A percentile compares a stretch with the other conserved stretches of the same genome.
Conservation (phyloP, 495 filamentous ascomycete species). For the Collariella sp. region DNA sequence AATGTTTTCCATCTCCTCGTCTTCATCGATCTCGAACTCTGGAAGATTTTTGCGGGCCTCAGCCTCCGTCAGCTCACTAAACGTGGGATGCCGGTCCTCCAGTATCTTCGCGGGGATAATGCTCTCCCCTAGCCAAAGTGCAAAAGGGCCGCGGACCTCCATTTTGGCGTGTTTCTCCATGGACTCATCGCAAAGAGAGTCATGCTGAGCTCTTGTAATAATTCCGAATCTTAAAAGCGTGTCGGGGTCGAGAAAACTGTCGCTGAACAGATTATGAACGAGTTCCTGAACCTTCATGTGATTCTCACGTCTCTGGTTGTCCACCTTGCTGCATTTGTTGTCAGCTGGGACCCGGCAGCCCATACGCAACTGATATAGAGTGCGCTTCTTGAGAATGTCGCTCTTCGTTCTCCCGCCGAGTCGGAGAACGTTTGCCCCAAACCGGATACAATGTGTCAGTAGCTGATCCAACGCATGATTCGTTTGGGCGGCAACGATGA, state of each 20-base stretch:
- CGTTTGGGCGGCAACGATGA: conserved; percentile 76
- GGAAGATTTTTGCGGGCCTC: conserved; percentile 15
- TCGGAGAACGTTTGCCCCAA: conserved; percentile 62
- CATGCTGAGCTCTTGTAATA: conserved; percentile 51
- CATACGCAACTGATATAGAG: conserved; percentile 52
- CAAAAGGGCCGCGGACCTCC: conserved; percentile 41
- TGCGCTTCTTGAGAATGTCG: conserved; percentile 53
- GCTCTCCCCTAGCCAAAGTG: conserved; percentile 53
- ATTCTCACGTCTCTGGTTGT: conserved; percentile 20
- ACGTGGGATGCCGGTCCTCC: conserved; percentile 11
- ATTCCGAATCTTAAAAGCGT: conserved; percentile 45
- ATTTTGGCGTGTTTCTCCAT: conserved; percentile 39
- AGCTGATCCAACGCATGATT: conserved; percentile 93
- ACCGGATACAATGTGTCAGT: conserved; percentile 54
- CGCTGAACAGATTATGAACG: conserved; percentile 40
- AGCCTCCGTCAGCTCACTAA: conserved; percentile 23
- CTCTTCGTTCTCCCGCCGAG: conserved; percentile 69
- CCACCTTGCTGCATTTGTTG: conserved; percentile 17
- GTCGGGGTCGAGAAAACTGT: conserved; percentile 40
- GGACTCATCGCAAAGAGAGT: conserved; percentile 50
- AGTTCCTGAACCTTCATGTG: conserved; percentile 36
- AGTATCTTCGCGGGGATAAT: conserved; percentile 24
- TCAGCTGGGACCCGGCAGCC: conserved; percentile 12
- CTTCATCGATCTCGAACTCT: conserved; percentile 32
- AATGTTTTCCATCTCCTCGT: conserved; percentile 31